A percentile compares a stretch with the other conserved stretches of the same genome.
These are phyloP conservation scores for Podila epigama DNA, from an alignment of 192 early-diverging fungal species.

Conservation along the genomic window DNA sequence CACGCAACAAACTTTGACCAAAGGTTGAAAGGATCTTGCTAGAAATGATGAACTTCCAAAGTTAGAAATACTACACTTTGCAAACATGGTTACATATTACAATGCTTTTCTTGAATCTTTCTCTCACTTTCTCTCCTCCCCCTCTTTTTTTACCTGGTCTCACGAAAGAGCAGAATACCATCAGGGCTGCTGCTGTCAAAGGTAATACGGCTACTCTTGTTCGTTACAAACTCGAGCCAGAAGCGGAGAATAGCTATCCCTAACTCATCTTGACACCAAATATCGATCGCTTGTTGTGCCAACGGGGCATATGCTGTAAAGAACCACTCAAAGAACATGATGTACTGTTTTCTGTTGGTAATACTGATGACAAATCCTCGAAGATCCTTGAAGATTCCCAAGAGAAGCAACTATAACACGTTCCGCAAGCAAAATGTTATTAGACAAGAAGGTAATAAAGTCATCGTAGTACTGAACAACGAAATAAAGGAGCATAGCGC, in stretches of 20 bases:
- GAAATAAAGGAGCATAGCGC: no score
- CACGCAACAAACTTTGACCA: constrained; percentile 20
- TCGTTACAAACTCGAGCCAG: constrained; percentile 81
- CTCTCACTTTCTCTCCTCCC: neutral
- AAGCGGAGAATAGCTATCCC: constrained; percentile 80
- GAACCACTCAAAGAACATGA: constrained; percentile 88
- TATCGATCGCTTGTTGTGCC: constrained; percentile 68
- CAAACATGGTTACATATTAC: no score
- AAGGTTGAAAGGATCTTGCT: constrained; percentile 30
- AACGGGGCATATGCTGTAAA: constrained; percentile 71
- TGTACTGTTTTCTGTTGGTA: constrained; percentile 62
- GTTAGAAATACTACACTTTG: no score
- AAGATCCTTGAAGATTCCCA: constrained; percentile 77
- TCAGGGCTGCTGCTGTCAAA: constrained; percentile 89
- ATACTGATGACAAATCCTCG: constrained; percentile 79
- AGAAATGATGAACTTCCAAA: neutral
- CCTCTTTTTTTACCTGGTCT: constrained; percentile 71
- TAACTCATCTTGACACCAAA: constrained; percentile 67
- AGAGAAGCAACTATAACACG: constrained; percentile 43
- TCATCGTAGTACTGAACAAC: no score
- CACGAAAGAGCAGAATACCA: constrained; percentile 91
- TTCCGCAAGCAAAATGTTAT: neutral
- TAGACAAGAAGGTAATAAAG: no score
- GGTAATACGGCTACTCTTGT: constrained; percentile 77
- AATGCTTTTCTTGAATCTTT: no score